Conservation (phyloP, 2,329 filamentous ascomycete genomes). For the Trichophyton schoenleinii region DNA sequence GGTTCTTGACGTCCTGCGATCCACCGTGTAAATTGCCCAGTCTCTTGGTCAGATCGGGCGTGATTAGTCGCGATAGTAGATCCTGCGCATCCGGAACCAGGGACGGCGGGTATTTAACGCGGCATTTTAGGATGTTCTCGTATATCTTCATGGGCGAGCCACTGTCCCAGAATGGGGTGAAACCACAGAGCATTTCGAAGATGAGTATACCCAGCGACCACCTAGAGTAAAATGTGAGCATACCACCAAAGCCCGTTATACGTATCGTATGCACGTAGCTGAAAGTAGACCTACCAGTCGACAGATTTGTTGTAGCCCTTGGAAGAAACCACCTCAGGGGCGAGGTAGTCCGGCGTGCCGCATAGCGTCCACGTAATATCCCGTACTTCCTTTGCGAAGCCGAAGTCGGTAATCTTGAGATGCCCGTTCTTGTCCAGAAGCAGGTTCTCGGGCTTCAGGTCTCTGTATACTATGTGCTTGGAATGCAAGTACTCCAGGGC, state of each 20-base stretch:
- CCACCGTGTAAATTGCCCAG: conserved; percentile 89
- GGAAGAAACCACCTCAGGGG: conserved; percentile 95
- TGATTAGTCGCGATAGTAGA: conserved; percentile 83
- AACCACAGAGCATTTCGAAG: conserved; percentile 98
- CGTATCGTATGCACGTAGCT: background rate
- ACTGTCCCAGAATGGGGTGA: conserved; percentile 97
- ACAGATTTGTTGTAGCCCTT: conserved; percentile 99
- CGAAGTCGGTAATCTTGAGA: conserved; percentile 95
- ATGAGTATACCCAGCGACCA: conserved; percentile 98
- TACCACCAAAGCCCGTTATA: conserved; percentile 1
- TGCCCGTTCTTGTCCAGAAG: conserved; percentile 86
- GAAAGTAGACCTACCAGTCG: conserved; percentile 60
- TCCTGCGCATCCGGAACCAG: conserved; percentile 91
- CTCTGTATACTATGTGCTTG: conserved; percentile 93
- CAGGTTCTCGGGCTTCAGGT: conserved; percentile 90
- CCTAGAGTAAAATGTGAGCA: conserved; percentile 39
- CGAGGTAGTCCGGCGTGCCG: conserved; percentile 92
- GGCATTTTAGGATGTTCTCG: conserved; percentile 93
- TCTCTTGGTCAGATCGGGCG: conserved; percentile 84
- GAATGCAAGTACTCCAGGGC: conserved; percentile 91
- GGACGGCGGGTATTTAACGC: conserved; percentile 93
- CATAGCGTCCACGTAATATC: conserved; percentile 99
- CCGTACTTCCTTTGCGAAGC: conserved; percentile 93
- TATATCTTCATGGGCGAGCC: conserved; percentile 91
- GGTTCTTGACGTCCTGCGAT: conserved; percentile 82